These are phyloP conservation scores for Ambrosiella cleistominuta DNA, from an alignment of 2,329 filamentous ascomycete genomes.

Conservation along the genomic window DNA sequence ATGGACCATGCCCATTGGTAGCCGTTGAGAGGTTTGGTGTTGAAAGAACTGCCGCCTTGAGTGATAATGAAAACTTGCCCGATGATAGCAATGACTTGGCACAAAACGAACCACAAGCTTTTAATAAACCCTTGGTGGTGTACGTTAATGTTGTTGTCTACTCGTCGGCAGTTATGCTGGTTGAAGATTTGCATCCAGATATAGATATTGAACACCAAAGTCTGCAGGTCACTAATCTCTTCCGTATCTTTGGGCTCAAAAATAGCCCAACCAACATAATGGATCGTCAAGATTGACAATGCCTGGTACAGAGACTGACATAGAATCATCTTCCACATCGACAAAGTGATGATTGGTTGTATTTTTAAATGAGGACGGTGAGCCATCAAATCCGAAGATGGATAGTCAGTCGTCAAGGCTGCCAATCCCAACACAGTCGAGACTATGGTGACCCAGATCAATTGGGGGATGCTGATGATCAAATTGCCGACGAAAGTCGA, in stretches of 20 bases:
- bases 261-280: constrained; percentile 42
- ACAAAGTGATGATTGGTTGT: constrained; percentile 53
- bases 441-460: constrained; percentile 44
- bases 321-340: constrained; percentile 51
- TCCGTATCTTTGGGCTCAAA: constrained; percentile 25
- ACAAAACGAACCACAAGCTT: constrained; percentile 61
- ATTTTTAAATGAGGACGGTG: constrained; percentile 36
- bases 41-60: constrained; percentile 50
- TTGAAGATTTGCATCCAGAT: constrained; percentile 62
- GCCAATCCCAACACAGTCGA: constrained; percentile 42
- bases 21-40: constrained; percentile 41
- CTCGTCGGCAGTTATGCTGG: constrained; percentile 45
- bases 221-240: constrained; percentile 29
- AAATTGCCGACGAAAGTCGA: constrained; percentile 35
- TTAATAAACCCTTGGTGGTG: constrained; percentile 53
- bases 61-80: constrained; percentile 59
- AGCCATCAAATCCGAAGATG: constrained; percentile 17
- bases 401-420: constrained; percentile 27
- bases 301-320: constrained; percentile 45
- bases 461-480: constrained; percentile 38
- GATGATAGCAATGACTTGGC: constrained; percentile 47
- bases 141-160: constrained; percentile 59
- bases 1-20: constrained; percentile 54
- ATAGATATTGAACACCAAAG: constrained; percentile 51
- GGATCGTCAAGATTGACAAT: constrained; percentile 36